Percentiles rank a stretch among this genome's conserved stretches.
Conservation (phyloP, 2,329 filamentous ascomycete species). For the Xylaria sp. region DNA sequence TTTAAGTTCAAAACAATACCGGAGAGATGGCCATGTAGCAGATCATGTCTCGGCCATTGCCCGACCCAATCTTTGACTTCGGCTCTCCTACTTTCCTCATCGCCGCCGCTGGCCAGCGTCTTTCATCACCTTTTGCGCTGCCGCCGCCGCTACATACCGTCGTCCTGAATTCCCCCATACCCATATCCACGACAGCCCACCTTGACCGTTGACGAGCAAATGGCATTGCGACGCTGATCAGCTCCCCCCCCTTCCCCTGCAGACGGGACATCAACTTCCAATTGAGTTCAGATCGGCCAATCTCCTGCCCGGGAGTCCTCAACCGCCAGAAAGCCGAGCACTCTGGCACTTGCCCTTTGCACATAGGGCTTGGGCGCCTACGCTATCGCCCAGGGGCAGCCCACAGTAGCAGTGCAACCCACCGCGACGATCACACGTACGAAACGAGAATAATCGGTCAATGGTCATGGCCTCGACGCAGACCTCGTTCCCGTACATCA, state of each 20-base stretch:
- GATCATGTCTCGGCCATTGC: slow-evolving; percentile 43
- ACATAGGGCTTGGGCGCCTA: not conserved
- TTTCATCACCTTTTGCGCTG: not conserved
- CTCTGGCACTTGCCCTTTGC: too few relatives aligned
- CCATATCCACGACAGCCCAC: slow-evolving; percentile 8
- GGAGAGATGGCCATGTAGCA: slow-evolving; percentile 35
- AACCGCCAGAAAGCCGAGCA: slow-evolving; percentile 4
- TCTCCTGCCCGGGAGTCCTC: not conserved
- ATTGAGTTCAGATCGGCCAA: slow-evolving; percentile 6
- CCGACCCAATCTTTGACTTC: slow-evolving; percentile 7
- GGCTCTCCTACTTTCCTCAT: slow-evolving; percentile 10
- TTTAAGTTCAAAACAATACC: slow-evolving; percentile 26
- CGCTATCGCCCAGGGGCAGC: not conserved
- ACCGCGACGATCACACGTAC: slow-evolving; percentile 24
- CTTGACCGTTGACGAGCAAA: slow-evolving; percentile 9
- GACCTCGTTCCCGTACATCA: slow-evolving; percentile 47
- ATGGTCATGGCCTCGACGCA: slow-evolving; percentile 44
- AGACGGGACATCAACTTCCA: slow-evolving; percentile 17
- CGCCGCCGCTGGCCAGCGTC: slow-evolving; percentile 7
- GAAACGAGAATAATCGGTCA: slow-evolving; percentile 10
- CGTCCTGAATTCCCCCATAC: not conserved
- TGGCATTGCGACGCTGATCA: slow-evolving; percentile 20
- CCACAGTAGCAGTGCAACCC: slow-evolving; percentile 16
- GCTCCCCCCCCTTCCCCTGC: slow-evolving; percentile 13
- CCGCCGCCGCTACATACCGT: not conserved